Percentiles rank a stretch among this genome's conserved stretches.
Conservation (phyloP, 257 asterid genomes). For the Jacaranda mimosifolia region DNA sequence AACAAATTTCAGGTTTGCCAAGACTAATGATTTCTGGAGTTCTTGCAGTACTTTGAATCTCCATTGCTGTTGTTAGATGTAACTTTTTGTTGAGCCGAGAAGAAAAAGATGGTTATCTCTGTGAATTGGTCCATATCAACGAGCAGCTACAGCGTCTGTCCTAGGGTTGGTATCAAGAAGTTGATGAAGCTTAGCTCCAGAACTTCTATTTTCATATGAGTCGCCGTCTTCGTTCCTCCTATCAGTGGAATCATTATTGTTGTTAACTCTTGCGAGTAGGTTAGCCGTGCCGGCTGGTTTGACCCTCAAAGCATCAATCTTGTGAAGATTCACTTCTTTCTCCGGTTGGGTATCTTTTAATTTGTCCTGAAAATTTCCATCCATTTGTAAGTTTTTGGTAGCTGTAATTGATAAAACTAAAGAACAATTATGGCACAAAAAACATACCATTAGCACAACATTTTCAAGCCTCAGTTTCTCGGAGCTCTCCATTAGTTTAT, state of each 20-base stretch:
- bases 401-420: background rate
- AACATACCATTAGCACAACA: slow-evolving; percentile 65
- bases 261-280: slow-evolving; percentile 86
- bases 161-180: slow-evolving; percentile 75
- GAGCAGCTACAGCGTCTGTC: slow-evolving; percentile 88
- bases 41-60: slow-evolving; percentile 37
- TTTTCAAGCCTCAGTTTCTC: slow-evolving; percentile 80
- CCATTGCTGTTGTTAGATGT: slow-evolving; percentile 67
- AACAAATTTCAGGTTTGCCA: slow-evolving; percentile 56
- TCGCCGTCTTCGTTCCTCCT: slow-evolving; percentile 57
- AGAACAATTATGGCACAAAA: slow-evolving; percentile 1
- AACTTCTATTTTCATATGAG: slow-evolving; percentile 47
- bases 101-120: no score
- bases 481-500: slow-evolving; percentile 61
- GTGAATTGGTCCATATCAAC: slow-evolving; percentile 44
- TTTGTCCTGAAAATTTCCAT: slow-evolving; percentile 62
- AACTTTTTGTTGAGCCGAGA: slow-evolving; percentile 26
- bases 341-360: slow-evolving; percentile 49
- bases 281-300: slow-evolving; percentile 81
- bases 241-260: slow-evolving; percentile 49
- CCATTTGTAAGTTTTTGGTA: background rate
- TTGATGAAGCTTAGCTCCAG: slow-evolving; percentile 84
- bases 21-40: slow-evolving; percentile 36
- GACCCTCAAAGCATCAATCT: slow-evolving; percentile 50
- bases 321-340: slow-evolving; percentile 44